These are phyloP conservation scores for Claviceps capensis DNA, from an alignment of 2,329 filamentous ascomycete species.

Conservation along the genomic window DNA sequence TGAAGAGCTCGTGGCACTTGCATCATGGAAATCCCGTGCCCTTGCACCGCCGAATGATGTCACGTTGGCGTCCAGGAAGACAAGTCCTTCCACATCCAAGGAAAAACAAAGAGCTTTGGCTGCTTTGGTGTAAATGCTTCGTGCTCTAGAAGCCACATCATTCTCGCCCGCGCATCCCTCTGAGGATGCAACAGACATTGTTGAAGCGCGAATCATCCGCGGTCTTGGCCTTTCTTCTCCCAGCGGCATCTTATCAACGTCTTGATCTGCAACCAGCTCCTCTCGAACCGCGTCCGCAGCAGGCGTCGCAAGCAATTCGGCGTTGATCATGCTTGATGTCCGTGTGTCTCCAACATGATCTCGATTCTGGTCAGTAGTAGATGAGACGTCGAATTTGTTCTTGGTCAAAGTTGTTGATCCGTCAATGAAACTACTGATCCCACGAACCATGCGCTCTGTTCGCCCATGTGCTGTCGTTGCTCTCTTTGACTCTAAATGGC, in stretches of 20 bases:
- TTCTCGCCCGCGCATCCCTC: not conserved
- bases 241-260: not conserved
- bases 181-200: not conserved
- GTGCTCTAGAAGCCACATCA: not conserved
- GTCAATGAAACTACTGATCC: conserved; percentile 17
- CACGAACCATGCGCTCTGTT: conserved; percentile 20
- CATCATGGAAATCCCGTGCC: conserved; percentile 7
- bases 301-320: not conserved
- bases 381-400: not conserved
- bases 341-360: conserved; percentile 11
- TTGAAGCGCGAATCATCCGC: not conserved
- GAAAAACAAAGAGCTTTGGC: conserved; percentile 1
- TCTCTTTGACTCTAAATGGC: conserved; percentile 16
- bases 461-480: conserved; percentile 12
- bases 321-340: not conserved
- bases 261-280: not conserved
- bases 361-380: not conserved
- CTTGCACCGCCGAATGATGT: conserved; percentile 1
- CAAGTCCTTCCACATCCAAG: not conserved
- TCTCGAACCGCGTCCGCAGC: not conserved
- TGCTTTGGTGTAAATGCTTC: not conserved
- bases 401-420: conserved; percentile 1
- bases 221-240: not conserved
- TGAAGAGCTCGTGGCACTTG: conserved; percentile 15
- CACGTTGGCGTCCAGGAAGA: conserved; percentile 1